Conservation (phyloP, 2,329 filamentous ascomycete genomes). For the Teratosphaeriaceae sp. region DNA sequence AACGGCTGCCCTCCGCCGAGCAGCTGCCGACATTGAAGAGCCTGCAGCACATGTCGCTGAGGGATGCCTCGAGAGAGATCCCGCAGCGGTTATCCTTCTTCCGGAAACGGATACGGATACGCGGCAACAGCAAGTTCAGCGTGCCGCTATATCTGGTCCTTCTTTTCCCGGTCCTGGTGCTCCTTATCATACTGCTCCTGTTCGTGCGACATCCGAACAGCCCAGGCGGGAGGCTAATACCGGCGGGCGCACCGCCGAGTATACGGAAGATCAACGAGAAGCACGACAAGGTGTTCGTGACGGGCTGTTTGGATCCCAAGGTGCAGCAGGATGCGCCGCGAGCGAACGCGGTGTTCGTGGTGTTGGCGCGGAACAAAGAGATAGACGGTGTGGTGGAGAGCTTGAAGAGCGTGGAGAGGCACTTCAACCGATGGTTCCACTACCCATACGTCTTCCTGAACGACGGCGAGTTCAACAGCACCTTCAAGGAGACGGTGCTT, state of each 20-base stretch:
- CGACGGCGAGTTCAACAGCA: constrained; percentile 92
- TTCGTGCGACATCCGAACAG: constrained; percentile 84
- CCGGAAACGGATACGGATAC: constrained; percentile 75
- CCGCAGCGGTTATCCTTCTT: constrained; percentile 67
- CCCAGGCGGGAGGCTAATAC: constrained; percentile 75
- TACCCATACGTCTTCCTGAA: constrained; percentile 99
- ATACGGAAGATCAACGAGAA: constrained; percentile 94
- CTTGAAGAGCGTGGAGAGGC: constrained; percentile 93
- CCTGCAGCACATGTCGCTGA: constrained; percentile 27
- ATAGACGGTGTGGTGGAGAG: constrained; percentile 93
- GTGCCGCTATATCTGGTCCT: constrained; percentile 89
- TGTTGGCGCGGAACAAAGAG: constrained; percentile 93
- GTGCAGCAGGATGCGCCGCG: constrained; percentile 65
- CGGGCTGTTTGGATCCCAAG: constrained; percentile 69
- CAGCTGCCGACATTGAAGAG: constrained; percentile 39
- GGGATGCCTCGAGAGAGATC: constrained; percentile 35
- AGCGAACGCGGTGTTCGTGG: constrained; percentile 92
- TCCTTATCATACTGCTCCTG: constrained; percentile 83
- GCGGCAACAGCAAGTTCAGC: constrained; percentile 85
- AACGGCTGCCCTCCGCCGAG: constrained; percentile 40
- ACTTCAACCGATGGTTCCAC: constrained; percentile 98
- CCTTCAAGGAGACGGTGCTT: constrained; percentile 78
- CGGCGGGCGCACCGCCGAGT: constrained; percentile 76
- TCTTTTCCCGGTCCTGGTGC: constrained; percentile 83
- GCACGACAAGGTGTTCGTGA: constrained; percentile 93